Evolutionary conservation across 257 asterid species (phyloP).

Genomic region (Plantago elongata): DNA sequence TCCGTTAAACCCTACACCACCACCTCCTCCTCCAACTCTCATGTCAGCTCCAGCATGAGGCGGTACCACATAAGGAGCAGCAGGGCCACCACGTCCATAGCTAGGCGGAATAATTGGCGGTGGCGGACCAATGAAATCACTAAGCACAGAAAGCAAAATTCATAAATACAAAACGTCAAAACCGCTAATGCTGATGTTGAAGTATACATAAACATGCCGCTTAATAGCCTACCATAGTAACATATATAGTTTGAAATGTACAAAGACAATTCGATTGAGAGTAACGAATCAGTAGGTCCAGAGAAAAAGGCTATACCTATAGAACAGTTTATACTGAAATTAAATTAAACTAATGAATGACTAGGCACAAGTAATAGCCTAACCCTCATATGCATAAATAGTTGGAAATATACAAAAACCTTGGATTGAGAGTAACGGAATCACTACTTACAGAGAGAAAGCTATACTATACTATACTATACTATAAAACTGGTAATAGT

Average conservation of each 20-base stretch:
- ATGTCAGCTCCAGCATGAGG: constrained; percentile 33
- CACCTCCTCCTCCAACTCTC: constrained; percentile 27
- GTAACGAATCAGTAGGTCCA: not conserved
- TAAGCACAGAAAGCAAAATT: constrained; percentile 13
- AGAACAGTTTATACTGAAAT: too few species aligned
- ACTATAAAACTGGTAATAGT: too few species aligned
- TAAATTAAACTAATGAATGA: too few species aligned
- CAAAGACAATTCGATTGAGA: not conserved
- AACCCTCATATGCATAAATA: too few species aligned
- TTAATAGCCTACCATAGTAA: not conserved
- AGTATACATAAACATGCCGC: too few species aligned
- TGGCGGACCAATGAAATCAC: constrained; percentile 64
- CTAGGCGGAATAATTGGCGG: constrained; percentile 44
- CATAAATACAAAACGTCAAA: too few species aligned
- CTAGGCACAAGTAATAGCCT: too few species aligned
- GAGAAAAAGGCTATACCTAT: not conserved
- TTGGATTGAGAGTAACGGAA: too few species aligned
- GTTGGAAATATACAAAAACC: too few species aligned
- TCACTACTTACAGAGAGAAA: too few species aligned
- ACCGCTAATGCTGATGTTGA: too few species aligned
- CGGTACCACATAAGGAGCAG: constrained; percentile 39
- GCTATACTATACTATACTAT: too few species aligned
- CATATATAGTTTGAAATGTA: not conserved
- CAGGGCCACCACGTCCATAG: constrained; percentile 55
- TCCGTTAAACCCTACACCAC: constrained; percentile 17